Conservation (phyloP, 148 eudicot species). For the Cornus florida region DNA sequence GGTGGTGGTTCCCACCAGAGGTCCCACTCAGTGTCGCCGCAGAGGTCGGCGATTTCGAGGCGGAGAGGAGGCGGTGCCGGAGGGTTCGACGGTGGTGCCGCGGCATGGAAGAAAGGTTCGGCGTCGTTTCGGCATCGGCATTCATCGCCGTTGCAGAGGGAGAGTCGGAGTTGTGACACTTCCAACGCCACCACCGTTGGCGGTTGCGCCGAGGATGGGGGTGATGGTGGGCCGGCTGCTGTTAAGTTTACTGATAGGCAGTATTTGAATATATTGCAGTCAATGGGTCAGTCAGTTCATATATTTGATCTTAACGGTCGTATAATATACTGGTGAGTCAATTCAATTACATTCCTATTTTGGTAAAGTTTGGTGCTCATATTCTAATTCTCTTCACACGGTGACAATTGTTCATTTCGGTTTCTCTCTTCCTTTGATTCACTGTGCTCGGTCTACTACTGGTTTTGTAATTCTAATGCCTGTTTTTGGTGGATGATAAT, state of each 20-base stretch:
- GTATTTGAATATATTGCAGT: slow-evolving; percentile 83
- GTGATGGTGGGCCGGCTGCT: slow-evolving; percentile 18
- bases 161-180: slow-evolving; percentile 43
- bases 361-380: neutral
- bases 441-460: too few relatives aligned
- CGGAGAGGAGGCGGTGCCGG: slow-evolving; percentile 20
- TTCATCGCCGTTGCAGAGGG: slow-evolving; percentile 74
- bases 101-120: slow-evolving; percentile 50
- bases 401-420: neutral
- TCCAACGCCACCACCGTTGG: slow-evolving; percentile 5
- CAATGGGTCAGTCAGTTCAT: slow-evolving; percentile 93
- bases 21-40: slow-evolving; percentile 81
- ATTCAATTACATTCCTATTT: slow-evolving; percentile 2
- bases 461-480: neutral
- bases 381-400: neutral
- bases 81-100: slow-evolving; percentile 27
- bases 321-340: slow-evolving; percentile 72
- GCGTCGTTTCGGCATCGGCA: slow-evolving; percentile 51
- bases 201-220: slow-evolving; percentile 6
- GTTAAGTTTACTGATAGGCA: slow-evolving; percentile 64
- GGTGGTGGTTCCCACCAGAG: slow-evolving; percentile 22
- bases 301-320: slow-evolving; percentile 56
- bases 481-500: neutral
- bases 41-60: slow-evolving; percentile 37
- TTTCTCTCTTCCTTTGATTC: neutral